Evolutionary conservation across 331 rosid species (phyloP), one percentile per base, ranked within the genome.

Genomic region (Acacia pycnantha): DNA sequence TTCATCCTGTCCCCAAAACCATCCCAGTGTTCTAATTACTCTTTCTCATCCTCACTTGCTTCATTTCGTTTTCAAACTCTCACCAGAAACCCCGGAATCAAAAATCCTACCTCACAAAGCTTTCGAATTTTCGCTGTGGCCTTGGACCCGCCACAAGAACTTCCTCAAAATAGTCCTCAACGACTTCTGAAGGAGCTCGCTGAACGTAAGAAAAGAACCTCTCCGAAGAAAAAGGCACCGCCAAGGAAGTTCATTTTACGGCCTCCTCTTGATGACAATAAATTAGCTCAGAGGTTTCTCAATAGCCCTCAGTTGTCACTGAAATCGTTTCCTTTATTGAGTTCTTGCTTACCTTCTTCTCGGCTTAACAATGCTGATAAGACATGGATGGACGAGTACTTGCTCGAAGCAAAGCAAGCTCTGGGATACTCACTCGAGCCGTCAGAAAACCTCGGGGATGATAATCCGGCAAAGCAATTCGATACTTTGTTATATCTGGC

Each of bases 401-500:
- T 96, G 80, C 93, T 96, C 0, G 99, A 96, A 76, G 98, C 94
- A 51, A 96, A 93, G 77, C 99, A 96, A 73, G 99, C 99, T 58
- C 90, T 96, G 0, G 99, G 99, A 54, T 93, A 93, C 84, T 90
- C 99, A 3, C 90, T 96, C 0, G 99, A 96, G 84, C 90, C 95
- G 0, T 93, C 97, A 4, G 97, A 92, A 4, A 78, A 67, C 9
- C 85, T 88, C 2, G 94, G 89, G 29, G 97, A 92, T 24, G 98
- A 95, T 59, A 93, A 93, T 70, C 98, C 99, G 0, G 98, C 98
- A 0, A 93, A 89, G 76, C 98, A 96, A 27, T 93, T 96, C 31
- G 98, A 96, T 77, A 87, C 92, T 3, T 64, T 96, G 88, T 31
- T 96, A 85, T 96, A 96, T 56, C 76, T 96, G 89, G 99, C 99